Conservation (phyloP, 768 basidiomycete species). For the Infundibulicybe gibba region DNA sequence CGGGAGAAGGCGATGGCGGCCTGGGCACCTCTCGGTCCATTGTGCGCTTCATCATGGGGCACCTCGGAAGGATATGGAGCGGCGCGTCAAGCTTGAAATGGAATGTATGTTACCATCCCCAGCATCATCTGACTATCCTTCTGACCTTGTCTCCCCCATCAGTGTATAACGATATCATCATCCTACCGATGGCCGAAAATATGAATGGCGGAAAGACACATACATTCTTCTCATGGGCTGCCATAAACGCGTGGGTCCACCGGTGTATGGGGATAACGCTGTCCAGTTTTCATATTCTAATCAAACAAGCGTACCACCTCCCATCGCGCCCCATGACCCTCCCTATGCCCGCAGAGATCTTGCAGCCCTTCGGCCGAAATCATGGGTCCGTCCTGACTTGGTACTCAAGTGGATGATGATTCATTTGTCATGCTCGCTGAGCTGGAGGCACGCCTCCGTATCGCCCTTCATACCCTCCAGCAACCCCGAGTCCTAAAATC, state of each 20-base stretch:
- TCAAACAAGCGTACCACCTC: constrained; percentile 48
- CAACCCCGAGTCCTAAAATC: constrained; percentile 6
- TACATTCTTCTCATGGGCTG: constrained; percentile 91
- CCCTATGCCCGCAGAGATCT: constrained; percentile 49
- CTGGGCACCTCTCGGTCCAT: constrained; percentile 78
- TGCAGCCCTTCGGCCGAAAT: constrained; percentile 33
- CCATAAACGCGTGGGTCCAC: constrained; percentile 90
- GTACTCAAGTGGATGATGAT: constrained; percentile 94
- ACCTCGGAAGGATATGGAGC: constrained; percentile 76
- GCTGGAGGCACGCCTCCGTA: constrained; percentile 82
- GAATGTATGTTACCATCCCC: constrained; percentile 58
- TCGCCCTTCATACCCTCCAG: constrained; percentile 56
- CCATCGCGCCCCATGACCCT: constrained; percentile 74
- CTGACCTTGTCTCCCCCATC: constrained; percentile 1
- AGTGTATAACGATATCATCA: constrained; percentile 85
- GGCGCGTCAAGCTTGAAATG: constrained; percentile 82
- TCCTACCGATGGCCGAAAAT: constrained; percentile 84
- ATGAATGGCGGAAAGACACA: constrained; percentile 96
- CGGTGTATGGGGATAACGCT: constrained; percentile 53
- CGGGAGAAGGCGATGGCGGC: constrained; percentile 64
- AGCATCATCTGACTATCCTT: constrained; percentile 69
- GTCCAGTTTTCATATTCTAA: constrained; percentile 64
- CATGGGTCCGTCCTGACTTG: constrained; percentile 88
- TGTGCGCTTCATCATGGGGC: constrained; percentile 87
- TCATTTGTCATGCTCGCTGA: constrained; percentile 94